Evolutionary conservation across 345 rosid species (phyloP), one percentile per base, ranked within the genome.

Genomic region (Carallia brachiata): DNA sequence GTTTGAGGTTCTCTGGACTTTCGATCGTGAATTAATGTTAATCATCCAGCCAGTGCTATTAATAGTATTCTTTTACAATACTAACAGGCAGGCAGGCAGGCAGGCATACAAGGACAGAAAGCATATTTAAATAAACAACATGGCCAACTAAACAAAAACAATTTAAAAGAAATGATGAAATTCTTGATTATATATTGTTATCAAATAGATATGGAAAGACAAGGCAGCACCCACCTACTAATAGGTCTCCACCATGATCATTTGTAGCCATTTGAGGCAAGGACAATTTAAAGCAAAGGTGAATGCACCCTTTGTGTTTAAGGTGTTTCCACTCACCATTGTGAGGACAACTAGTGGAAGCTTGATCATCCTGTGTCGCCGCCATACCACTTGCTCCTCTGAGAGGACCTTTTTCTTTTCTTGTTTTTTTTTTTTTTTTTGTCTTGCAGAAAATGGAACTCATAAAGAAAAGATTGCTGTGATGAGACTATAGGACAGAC

Each of bases 291-390:
- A 60, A 54, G 55, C 68, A 63, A 53, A 63, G 12, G 47, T 1
- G 39, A 13, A 52, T 62, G 58, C 3, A 6, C 10, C 23, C 58
- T 48, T 28, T 58, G 3, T 31, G 17, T 18, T 57, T 8, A 62
- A 55, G 63, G 55, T 68, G 27, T 71, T 71, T 63, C 74, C 75
- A 18, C 17, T 12, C n/a, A 31, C 62, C 53, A 63, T 40, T 16
- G 61, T 23, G n/a, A 58, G 13, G 56, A 40, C 53, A 44, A 3
- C 31, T 63, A 65, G 75, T 71, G 75, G 63, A 56, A 55, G 16
- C 63, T 13, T 56, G 68, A 32, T 12, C 44, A 7, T 31, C 75
- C 7, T 13, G n/a, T 8, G 13, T 71, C 44, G 12, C 69, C 39
- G 52, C 55, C 54, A 63, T 32, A 40, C 17, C 61, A 68, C 31